A percentile compares a stretch with the other conserved stretches of the same genome.
Conservation (phyloP, 805 yeast genomes). For the Metschnikowia bowlesiae region DNA sequence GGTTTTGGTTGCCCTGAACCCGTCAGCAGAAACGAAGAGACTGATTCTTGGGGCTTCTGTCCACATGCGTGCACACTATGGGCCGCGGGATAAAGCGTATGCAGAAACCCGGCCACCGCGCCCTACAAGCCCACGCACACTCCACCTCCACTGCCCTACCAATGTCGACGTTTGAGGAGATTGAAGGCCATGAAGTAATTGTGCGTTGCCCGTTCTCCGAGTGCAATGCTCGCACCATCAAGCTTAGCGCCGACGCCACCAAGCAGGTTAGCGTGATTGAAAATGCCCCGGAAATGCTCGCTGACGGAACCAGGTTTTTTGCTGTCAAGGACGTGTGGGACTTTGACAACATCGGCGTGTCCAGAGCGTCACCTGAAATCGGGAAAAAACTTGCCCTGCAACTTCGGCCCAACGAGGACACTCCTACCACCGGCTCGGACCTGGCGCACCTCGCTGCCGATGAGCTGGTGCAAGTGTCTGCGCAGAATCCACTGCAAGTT, state of each 20-base stretch:
- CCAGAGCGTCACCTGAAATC: conserved; percentile 37
- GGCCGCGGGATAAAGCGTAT: too few relatives aligned
- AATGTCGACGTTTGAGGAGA: not conserved
- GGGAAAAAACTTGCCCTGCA: conserved; percentile 17
- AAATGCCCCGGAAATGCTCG: conserved; percentile 30
- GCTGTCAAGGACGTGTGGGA: conserved; percentile 64
- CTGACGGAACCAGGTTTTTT: conserved; percentile 28
- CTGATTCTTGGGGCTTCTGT: too few relatives aligned
- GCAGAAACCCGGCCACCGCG: too few relatives aligned
- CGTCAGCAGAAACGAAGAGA: too few relatives aligned
- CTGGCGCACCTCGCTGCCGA: too few relatives aligned
- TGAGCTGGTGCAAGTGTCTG: not conserved
- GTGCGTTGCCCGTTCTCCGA: conserved; percentile 23
- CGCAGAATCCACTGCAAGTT: conserved; percentile 1
- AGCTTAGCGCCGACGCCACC: conserved; percentile 11
- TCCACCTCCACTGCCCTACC: not conserved
- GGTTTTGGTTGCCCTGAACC: too few relatives aligned
- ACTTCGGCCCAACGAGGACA: too few relatives aligned
- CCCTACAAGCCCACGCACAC: too few relatives aligned
- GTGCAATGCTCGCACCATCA: conserved; percentile 25
- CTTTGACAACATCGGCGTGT: conserved; percentile 75
- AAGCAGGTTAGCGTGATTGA: conserved; percentile 10
- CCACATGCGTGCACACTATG: too few relatives aligned
- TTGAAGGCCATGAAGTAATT: not conserved
- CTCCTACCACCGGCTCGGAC: too few relatives aligned